Evolutionary conservation across 2,329 filamentous ascomycete genomes (phyloP).

Genomic region (Alternaria ventricosa): DNA sequence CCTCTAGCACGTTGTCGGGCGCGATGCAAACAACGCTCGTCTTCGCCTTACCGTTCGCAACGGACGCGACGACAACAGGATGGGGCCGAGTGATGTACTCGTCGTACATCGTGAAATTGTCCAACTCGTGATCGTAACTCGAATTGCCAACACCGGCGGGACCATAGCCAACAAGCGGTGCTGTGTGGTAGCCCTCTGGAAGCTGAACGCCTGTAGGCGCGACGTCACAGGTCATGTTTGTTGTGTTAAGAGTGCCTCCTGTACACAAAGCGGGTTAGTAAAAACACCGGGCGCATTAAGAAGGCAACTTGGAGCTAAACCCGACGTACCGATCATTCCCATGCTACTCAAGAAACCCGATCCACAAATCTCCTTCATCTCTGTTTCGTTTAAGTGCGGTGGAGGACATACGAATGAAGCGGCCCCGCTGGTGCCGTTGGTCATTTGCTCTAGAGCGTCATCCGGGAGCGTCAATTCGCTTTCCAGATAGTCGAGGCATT

Average conservation of each 20-base stretch:
- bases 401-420: background rate
- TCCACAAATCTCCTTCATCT: background rate
- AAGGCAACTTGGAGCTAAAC: background rate
- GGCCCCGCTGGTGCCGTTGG: background rate
- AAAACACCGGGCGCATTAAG: background rate
- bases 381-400: background rate
- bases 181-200: background rate
- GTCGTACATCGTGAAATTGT: background rate
- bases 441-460: background rate
- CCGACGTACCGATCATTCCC: background rate
- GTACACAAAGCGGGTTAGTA: background rate
- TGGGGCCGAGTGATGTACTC: background rate
- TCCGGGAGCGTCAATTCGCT: background rate
- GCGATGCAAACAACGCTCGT: background rate
- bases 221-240: background rate
- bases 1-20: background rate
- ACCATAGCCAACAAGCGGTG: background rate
- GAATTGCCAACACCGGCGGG: background rate
- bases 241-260: background rate
- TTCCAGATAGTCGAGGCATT: background rate
- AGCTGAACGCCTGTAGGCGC: background rate
- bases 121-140: background rate
- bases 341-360: background rate
- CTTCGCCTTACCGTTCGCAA: background rate
- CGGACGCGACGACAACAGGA: background rate